Conservation (phyloP, 495 filamentous ascomycete species). For the Neurospora tetrasperma region DNA sequence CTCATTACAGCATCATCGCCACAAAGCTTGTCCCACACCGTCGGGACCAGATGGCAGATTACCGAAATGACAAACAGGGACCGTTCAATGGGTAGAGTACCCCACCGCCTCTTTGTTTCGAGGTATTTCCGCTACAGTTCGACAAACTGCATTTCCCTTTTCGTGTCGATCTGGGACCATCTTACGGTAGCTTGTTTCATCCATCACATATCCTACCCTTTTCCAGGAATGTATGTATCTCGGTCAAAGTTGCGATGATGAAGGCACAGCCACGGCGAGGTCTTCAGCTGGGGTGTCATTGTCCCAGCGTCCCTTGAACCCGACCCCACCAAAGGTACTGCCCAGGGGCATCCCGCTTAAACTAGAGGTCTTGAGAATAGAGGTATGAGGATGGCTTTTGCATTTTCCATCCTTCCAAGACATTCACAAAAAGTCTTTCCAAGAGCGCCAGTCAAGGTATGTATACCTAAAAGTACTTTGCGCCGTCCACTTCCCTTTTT, state of each 20-base stretch:
- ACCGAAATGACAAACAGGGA: neutral
- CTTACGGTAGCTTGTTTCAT: neutral
- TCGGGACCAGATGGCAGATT: neutral
- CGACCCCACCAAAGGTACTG: neutral
- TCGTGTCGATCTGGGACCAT: neutral
- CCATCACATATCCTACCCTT: neutral
- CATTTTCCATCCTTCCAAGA: neutral
- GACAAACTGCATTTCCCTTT: neutral
- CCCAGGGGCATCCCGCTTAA: neutral
- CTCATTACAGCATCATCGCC: neutral
- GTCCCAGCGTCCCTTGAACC: neutral
- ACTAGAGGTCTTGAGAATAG: neutral
- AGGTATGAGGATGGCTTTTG: neutral
- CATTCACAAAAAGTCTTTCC: neutral
- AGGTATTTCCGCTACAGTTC: neutral
- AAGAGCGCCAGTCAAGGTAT: neutral
- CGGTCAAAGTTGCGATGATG: neutral
- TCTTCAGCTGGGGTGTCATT: too few relatives aligned
- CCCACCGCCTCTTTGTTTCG: neutral
- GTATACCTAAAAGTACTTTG: neutral
- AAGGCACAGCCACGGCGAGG: neutral
- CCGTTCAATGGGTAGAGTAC: neutral
- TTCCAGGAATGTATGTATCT: neutral
- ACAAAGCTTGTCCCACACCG: neutral
- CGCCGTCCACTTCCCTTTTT: neutral